Percentiles rank a stretch among this genome's conserved stretches.
These are phyloP conservation scores for Solanum aculeatissimum DNA, from an alignment of 305 asterid species.

Conservation along the genomic window DNA sequence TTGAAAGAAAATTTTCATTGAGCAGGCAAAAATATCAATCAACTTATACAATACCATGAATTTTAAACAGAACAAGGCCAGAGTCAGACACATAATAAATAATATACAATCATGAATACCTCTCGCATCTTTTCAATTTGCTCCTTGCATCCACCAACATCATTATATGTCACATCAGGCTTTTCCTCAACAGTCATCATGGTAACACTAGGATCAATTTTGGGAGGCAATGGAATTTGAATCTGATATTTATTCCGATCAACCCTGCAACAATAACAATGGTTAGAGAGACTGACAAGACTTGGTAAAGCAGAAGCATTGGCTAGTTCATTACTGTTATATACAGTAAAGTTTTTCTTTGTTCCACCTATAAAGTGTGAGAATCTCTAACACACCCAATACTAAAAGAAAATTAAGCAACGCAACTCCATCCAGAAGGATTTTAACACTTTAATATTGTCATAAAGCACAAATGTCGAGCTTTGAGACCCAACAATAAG, in stretches of 20 bases:
- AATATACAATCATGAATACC: conserved; percentile 29
- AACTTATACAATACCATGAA: background rate
- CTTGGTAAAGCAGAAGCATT: background rate
- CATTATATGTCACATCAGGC: conserved; percentile 94
- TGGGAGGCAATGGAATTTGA: conserved; percentile 96
- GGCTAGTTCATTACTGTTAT: background rate
- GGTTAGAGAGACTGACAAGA: background rate
- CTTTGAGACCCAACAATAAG: background rate
- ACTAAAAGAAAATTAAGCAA: background rate
- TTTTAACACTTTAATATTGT: background rate
- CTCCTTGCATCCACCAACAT: conserved; percentile 98
- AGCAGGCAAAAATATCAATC: background rate
- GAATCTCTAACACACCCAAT: background rate
- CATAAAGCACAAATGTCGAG: background rate
- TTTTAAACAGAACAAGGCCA: background rate
- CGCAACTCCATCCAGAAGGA: background rate
- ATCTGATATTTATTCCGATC: conserved; percentile 94
- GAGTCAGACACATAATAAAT: background rate
- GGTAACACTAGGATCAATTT: conserved; percentile 96
- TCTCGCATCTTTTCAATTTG: conserved; percentile 98
- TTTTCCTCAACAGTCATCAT: conserved; percentile 99
- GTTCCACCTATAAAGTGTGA: background rate
- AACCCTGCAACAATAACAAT: conserved; percentile 41
- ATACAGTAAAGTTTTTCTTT: background rate
- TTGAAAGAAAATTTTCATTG: background rate